Percentiles rank a stretch among this genome's conserved stretches.
Evolutionary conservation across 2,329 filamentous ascomycete species (phyloP).

Genomic region (Pseudogymnoascus sp.): DNA sequence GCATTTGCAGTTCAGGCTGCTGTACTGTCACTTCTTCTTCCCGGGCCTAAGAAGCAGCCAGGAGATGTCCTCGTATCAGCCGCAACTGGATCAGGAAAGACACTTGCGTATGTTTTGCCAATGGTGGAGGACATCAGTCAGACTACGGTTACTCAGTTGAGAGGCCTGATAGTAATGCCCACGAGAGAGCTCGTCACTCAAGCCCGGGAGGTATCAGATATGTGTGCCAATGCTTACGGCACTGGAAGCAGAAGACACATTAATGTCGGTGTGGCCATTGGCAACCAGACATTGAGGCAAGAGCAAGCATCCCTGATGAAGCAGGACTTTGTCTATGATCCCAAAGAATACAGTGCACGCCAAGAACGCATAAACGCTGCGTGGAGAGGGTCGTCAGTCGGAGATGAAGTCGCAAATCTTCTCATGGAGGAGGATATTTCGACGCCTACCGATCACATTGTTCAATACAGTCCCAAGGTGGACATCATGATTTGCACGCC

Average conservation of each 20-base stretch:
- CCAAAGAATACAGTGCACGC: constrained; percentile 44
- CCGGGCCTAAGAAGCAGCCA: constrained; percentile 48
- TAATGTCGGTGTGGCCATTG: constrained; percentile 73
- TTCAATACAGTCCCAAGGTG: constrained; percentile 60
- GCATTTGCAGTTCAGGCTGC: constrained; percentile 76
- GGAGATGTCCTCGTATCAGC: constrained; percentile 87
- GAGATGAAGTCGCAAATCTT: constrained; percentile 33
- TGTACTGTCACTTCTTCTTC: constrained; percentile 71
- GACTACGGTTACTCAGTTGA: constrained; percentile 55
- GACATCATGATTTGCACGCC: constrained; percentile 90
- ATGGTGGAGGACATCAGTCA: constrained; percentile 69
- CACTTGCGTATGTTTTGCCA: constrained; percentile 81
- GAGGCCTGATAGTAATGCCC: constrained; percentile 78
- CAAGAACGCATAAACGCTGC: constrained; percentile 34
- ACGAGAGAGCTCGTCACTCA: constrained; percentile 87
- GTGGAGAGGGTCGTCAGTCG: constrained; percentile 39
- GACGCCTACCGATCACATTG: constrained; percentile 53
- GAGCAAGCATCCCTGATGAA: constrained; percentile 57
- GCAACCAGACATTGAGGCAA: constrained; percentile 63
- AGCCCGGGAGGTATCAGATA: constrained; percentile 68
- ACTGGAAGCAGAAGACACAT: constrained; percentile 54
- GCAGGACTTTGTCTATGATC: constrained; percentile 61
- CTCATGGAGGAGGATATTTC: constrained; percentile 29
- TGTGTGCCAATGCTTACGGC: constrained; percentile 58
- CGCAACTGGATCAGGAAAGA: constrained; percentile 93